Conservation (phyloP, 2,329 filamentous ascomycete genomes). For the Orbilia ellipsospora region DNA sequence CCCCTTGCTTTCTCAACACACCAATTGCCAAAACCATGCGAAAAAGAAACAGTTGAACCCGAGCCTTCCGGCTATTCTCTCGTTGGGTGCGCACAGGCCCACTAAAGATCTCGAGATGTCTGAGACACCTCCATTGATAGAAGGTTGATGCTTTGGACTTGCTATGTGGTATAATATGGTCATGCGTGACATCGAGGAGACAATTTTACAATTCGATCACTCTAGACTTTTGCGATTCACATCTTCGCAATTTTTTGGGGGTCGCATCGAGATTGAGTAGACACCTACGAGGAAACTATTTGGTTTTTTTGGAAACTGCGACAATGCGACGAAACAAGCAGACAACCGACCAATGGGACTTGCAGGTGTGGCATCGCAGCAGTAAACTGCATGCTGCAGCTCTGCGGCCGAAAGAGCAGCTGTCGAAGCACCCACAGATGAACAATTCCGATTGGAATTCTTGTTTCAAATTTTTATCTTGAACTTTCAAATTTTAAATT, state of each 20-base stretch:
- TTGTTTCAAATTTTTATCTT: constrained; percentile 8
- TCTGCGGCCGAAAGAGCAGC: constrained; percentile 27
- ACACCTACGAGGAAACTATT: constrained; percentile 6
- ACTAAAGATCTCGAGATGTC: constrained; percentile 42
- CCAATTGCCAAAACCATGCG: constrained; percentile 11
- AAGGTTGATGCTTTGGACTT: constrained; percentile 33
- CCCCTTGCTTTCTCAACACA: constrained; percentile 33
- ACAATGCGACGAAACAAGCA: constrained; percentile 16
- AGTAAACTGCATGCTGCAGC: constrained; percentile 35
- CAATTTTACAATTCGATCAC: constrained; percentile 32
- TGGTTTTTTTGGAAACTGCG: constrained; percentile 20
- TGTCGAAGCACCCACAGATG: constrained; percentile 21
- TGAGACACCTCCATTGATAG: constrained; percentile 53
- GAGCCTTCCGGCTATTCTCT: constrained; percentile 41
- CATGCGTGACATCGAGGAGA: constrained; percentile 45
- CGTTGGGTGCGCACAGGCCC: constrained; percentile 29
- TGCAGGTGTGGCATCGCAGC: constrained; percentile 25
- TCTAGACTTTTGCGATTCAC: constrained; percentile 23
- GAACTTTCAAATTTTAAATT: neutral
- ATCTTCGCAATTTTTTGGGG: constrained; percentile 39
- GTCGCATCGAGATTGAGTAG: constrained; percentile 22
- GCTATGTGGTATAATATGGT: constrained; percentile 28
- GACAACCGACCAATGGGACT: constrained; percentile 27
- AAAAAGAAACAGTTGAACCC: constrained; percentile 33
- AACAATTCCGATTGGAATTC: constrained; percentile 19